Percentiles rank a stretch among this genome's conserved stretches.
Evolutionary conservation across 805 yeast genomes (phyloP).

Genomic region (Lipomyces oligophaga): DNA sequence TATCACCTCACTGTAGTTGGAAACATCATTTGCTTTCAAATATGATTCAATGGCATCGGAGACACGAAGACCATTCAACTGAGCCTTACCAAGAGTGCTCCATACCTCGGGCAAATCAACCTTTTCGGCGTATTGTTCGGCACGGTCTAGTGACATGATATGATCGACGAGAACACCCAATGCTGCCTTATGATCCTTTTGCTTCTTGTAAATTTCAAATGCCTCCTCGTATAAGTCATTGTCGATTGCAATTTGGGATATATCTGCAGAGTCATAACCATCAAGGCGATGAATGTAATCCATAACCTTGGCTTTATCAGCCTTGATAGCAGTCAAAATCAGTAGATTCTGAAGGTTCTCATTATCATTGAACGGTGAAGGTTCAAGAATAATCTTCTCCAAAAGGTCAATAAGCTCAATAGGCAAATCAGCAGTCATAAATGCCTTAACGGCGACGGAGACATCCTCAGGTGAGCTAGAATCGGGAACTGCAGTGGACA

Average conservation of each 20-base stretch:
- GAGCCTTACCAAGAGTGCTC: slow-evolving; percentile 95
- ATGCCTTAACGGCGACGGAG: slow-evolving; percentile 88
- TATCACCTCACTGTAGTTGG: slow-evolving; percentile 84
- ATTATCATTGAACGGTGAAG: slow-evolving; percentile 94
- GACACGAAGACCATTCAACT: slow-evolving; percentile 86
- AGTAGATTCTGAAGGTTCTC: slow-evolving; percentile 91
- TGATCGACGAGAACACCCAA: slow-evolving; percentile 89
- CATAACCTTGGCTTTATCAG: slow-evolving; percentile 80
- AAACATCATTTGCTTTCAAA: slow-evolving; percentile 86
- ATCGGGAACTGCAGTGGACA: slow-evolving; percentile 95
- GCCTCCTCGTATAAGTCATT: slow-evolving; percentile 91
- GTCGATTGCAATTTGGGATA: slow-evolving; percentile 87
- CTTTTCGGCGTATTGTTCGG: slow-evolving; percentile 87
- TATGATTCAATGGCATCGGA: slow-evolving; percentile 90
- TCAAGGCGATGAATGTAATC: slow-evolving; percentile 85
- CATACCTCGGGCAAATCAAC: slow-evolving; percentile 81
- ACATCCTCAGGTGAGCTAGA: slow-evolving; percentile 89
- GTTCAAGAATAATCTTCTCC: slow-evolving; percentile 94
- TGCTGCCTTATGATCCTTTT: slow-evolving; percentile 72
- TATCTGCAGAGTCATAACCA: slow-evolving; percentile 87
- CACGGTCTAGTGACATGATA: slow-evolving; percentile 90
- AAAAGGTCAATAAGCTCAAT: slow-evolving; percentile 88
- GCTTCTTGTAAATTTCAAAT: slow-evolving; percentile 82
- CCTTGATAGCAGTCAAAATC: slow-evolving; percentile 91
- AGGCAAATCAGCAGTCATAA: slow-evolving; percentile 92